Conservation (phyloP, 2,329 filamentous ascomycete species). For the Drechslerella coelobrocha region DNA sequence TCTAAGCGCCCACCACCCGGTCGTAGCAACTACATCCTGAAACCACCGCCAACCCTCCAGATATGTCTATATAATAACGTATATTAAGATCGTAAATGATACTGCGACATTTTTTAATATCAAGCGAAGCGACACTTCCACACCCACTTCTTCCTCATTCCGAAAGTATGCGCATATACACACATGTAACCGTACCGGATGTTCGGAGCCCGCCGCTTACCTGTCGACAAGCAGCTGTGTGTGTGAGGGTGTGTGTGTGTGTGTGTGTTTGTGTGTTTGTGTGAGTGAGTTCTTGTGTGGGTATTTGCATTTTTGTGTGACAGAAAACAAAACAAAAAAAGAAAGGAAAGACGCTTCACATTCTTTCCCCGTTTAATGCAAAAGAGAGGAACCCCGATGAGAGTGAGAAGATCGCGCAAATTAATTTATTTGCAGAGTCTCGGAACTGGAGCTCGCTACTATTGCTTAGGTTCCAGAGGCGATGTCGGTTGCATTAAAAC, state of each 20-base stretch:
- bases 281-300: too few species aligned
- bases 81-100: neutral
- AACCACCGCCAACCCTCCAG: slow-evolving; percentile 18
- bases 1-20: slow-evolving; percentile 47
- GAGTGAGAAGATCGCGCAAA: neutral
- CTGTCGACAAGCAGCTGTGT: too few species aligned
- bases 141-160: neutral
- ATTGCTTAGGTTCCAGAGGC: neutral
- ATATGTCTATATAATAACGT: slow-evolving; percentile 21
- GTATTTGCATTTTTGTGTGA: too few species aligned
- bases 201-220: slow-evolving; percentile 5
- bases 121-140: neutral
- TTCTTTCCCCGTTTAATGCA: neutral
- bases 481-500: neutral
- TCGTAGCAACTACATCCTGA: slow-evolving; percentile 43
- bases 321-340: neutral
- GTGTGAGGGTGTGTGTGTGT: too few species aligned
- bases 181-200: neutral
- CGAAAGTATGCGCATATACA: slow-evolving; percentile 2
- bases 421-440: slow-evolving; percentile 4
- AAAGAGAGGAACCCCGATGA: neutral
- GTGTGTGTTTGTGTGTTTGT: too few species aligned
- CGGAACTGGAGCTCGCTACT: neutral
- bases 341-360: neutral
- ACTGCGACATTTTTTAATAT: neutral